phyloP scores from a whole-genome alignment of 2,329 filamentous ascomycete genomes.

The Pseudofabraea citricarpa region DNA sequence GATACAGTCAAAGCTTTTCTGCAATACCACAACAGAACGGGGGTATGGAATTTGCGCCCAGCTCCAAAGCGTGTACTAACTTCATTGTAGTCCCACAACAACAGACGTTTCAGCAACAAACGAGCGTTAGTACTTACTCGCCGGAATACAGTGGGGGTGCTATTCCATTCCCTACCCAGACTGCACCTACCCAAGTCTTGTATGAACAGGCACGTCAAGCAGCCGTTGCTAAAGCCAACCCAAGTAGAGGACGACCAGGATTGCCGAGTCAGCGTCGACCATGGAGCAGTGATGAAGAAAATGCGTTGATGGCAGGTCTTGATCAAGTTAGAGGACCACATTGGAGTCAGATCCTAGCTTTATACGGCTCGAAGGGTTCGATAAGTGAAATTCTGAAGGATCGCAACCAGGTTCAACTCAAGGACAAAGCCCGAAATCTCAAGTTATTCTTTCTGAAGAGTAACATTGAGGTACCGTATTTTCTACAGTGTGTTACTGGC shows the following conservation, averaged over 20 bases:
- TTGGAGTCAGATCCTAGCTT: constrained; percentile 84
- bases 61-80: not conserved
- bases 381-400: constrained; percentile 82
- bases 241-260: constrained; percentile 42
- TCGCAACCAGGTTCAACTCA: constrained; percentile 84
- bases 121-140: not conserved
- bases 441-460: constrained; percentile 92
- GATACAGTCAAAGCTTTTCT: not conserved
- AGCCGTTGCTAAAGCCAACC: constrained; percentile 49
- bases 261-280: constrained; percentile 62
- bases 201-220: constrained; percentile 53
- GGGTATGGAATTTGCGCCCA: constrained; percentile 4
- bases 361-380: constrained; percentile 76
- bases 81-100: not conserved
- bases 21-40: constrained; percentile 8
- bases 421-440: constrained; percentile 85
- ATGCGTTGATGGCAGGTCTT: constrained; percentile 81
- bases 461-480: constrained; percentile 84
- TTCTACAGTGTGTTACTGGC: constrained; percentile 81
- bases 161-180: constrained; percentile 30
- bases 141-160: constrained; percentile 1
- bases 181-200: constrained; percentile 46
- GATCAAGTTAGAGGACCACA: constrained; percentile 87
- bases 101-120: not conserved
- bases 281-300: constrained; percentile 87